Base-by-base conservation (phyloP, 1,139 yeast species). In the Taiozyma sp. region DNA sequence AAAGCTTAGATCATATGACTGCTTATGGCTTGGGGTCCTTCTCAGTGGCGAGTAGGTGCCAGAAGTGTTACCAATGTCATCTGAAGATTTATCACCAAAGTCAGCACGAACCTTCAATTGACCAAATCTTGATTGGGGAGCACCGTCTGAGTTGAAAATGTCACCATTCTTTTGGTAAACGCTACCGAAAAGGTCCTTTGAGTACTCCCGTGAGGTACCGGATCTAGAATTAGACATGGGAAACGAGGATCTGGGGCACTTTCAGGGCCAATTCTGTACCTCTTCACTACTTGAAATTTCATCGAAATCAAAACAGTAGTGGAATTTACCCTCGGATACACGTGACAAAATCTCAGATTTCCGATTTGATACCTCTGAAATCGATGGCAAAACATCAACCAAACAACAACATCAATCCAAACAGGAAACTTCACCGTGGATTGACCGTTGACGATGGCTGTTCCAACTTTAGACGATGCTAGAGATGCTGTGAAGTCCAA, bases 401-500 rank as follows among this genome's bases (percentile, higher is more conserved):
- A 32, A 32, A 32, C 6, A 6, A 19, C 36, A 4, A 6, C 19
- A 6, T 2, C 4, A 38, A 13, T 10, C 19, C 19, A 19, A 19
- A 38, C 24, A 36, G 5, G 5, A 3, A 5, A 16, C 22, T 28
- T 30, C 16, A 32, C 19, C 7, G 36, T n/a, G 36, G 14, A 32
- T 38, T 19, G 22, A 38, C 14, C 41, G 8, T 22, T 38, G 13
- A 19, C 19, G 44, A 61, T 58, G 62, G 55, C 56, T 12, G 43
- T 56, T 8, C 65, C 70, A 27, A 62, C 73, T 12, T 68, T 84
- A 55, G 80, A 79, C 55, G 74, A 71, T 19, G 96, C 96, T 22
- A 78, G 88, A 66, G 70, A 70, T 44, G 81, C 84, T 36, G 80
- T 73, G 7, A 65, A 74, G 36, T 68, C 71, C 38, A 75, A 79